phyloP scores from a whole-genome alignment of 2,329 filamentous ascomycete species.

The Fusarium hostae region DNA sequence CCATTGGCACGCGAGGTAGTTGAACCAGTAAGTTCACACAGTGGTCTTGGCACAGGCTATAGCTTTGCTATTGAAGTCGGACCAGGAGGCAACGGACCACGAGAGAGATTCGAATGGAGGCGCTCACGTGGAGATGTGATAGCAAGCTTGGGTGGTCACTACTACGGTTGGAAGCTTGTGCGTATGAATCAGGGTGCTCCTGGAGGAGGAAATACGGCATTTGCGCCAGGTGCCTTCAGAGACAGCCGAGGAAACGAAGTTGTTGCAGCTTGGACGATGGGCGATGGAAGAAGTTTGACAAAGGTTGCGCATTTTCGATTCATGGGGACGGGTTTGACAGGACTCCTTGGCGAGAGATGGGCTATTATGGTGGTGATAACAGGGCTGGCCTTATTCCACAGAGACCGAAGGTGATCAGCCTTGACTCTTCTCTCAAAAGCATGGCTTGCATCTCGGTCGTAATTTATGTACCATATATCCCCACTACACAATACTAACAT shows the following conservation, averaged over 20 bases:
- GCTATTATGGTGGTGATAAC: conserved; percentile 42
- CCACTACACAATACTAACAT: not conserved
- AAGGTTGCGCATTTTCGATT: conserved; percentile 40
- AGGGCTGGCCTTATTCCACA: conserved; percentile 28
- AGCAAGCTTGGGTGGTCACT: conserved; percentile 20
- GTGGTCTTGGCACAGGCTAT: conserved; percentile 19
- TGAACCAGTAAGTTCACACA: conserved; percentile 1
- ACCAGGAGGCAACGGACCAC: conserved; percentile 15
- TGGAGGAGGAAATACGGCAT: conserved; percentile 14
- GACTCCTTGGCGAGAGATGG: conserved; percentile 41
- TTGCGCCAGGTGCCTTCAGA: conserved; percentile 22
- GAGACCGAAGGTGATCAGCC: conserved; percentile 7
- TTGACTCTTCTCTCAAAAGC: too few relatives aligned
- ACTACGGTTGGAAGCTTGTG: conserved; percentile 40
- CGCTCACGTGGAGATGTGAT: conserved; percentile 32
- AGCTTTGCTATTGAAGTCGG: conserved; percentile 37
- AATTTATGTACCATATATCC: not conserved
- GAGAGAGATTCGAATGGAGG: conserved; percentile 43
- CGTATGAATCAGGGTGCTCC: conserved; percentile 25
- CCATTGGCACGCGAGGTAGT: conserved; percentile 25
- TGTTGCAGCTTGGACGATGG: conserved; percentile 39
- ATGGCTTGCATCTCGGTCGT: not conserved
- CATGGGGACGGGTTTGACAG: conserved; percentile 37
- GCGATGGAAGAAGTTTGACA: conserved; percentile 18
- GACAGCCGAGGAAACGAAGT: conserved; percentile 38